phyloP scores from a whole-genome alignment of 805 yeast species.

The Candida nanaspora region DNA sequence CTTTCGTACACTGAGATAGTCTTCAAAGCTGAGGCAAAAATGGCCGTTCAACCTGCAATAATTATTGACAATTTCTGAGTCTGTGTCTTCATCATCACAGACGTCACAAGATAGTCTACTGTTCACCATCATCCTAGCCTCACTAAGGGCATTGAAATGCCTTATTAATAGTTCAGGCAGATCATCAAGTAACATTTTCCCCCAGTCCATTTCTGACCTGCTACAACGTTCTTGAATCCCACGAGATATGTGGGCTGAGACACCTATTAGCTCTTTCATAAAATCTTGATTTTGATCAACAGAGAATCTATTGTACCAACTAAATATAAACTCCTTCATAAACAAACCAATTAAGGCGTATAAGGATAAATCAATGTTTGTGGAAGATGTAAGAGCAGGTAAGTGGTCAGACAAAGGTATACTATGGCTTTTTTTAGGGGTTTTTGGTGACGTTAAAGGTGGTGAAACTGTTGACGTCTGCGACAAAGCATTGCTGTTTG shows the following conservation, averaged over 20 bases:
- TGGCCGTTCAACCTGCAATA: slow-evolving; percentile 12
- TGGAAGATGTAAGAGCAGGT: slow-evolving; percentile 33
- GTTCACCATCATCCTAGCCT: not conserved
- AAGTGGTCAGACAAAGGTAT: slow-evolving; percentile 15
- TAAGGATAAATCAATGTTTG: slow-evolving; percentile 34
- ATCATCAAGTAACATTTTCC: slow-evolving; percentile 35
- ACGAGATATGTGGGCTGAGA: slow-evolving; percentile 32
- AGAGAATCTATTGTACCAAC: slow-evolving; percentile 37
- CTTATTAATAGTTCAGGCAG: slow-evolving; percentile 32
- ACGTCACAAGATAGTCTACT: not conserved
- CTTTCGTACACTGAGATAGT: slow-evolving; percentile 3
- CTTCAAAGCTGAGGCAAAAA: slow-evolving; percentile 11
- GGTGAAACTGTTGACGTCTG: not conserved
- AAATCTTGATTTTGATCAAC: slow-evolving; percentile 33
- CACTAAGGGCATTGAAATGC: slow-evolving; percentile 7
- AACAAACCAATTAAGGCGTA: slow-evolving; percentile 40
- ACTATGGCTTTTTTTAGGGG: not conserved
- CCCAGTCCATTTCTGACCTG: slow-evolving; percentile 22
- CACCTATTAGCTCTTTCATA: slow-evolving; percentile 29
- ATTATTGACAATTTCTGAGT: not conserved
- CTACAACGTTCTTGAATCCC: slow-evolving; percentile 28
- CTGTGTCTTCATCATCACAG: not conserved
- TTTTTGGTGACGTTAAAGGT: not conserved
- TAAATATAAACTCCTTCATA: slow-evolving; percentile 36
- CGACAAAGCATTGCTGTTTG: not conserved